These are phyloP conservation scores for Vigna reflexopilosa DNA, from an alignment of 306 rosid genomes.

Conservation along the genomic window DNA sequence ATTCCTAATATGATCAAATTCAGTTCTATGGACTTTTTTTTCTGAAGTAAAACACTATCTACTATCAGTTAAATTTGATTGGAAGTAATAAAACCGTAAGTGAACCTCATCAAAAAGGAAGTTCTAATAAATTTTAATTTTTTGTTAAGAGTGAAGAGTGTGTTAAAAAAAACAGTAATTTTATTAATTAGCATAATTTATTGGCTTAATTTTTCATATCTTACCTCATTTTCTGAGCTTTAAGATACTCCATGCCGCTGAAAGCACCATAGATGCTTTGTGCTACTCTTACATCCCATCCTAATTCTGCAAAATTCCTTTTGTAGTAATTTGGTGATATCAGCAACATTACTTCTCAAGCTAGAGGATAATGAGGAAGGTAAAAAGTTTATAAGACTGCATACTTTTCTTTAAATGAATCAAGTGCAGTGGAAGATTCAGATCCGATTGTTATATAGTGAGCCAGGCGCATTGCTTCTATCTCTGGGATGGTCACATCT, in stretches of 20 bases:
- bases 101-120: no score
- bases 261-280: slow-evolving; percentile 80
- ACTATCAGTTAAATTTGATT: neutral
- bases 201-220: neutral
- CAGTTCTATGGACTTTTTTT: neutral
- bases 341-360: slow-evolving; percentile 45
- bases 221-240: slow-evolving; percentile 90
- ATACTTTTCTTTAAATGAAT: slow-evolving; percentile 65
- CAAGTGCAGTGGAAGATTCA: slow-evolving; percentile 70
- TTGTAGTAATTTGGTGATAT: slow-evolving; percentile 44
- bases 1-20: neutral
- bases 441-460: slow-evolving; percentile 89
- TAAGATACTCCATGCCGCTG: slow-evolving; percentile 80
- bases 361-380: slow-evolving; percentile 36
- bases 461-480: slow-evolving; percentile 94
- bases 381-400: slow-evolving; percentile 36
- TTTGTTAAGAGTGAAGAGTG: no score
- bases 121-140: no score
- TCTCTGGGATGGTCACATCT: slow-evolving; percentile 92
- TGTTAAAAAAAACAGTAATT: no score
- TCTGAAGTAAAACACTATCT: no score
- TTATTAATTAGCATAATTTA: neutral
- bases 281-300: slow-evolving; percentile 95
- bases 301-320: slow-evolving; percentile 73
- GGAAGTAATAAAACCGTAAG: no score